Evolutionary conservation across 1,284 basidiomycete genomes (phyloP), one percentile per base, ranked within the genome.

Genomic region (Ustilago vetiveriae): DNA sequence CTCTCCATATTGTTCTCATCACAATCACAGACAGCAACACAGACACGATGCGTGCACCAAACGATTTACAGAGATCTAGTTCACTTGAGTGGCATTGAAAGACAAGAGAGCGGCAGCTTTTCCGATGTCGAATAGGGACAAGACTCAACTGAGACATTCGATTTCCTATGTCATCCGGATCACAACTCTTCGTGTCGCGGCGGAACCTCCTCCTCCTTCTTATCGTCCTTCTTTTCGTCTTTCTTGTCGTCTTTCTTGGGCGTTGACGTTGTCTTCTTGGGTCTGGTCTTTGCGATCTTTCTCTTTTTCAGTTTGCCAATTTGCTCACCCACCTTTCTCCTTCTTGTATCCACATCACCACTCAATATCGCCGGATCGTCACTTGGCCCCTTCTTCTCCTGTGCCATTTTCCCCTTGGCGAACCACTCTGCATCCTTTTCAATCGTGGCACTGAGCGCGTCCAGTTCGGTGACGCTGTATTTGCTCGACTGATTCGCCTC

Each of bases 401-500:
- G 79, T 47, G 75, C 56, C 21, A 22, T 45, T 24, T 58, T 70
- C 6, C 76, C 73, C 37, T 81, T 75, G 14, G 62, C 55, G 40
- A 82, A 79, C 82, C 82, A 83, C 23, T 71, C 62, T 7, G 32
- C 50, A 40, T 82, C 80, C 35, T 74, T 67, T 17, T 74, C 59
- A 13, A 81, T 36, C 39, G 72, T 70, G 5, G 56, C 54, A 16
- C 46, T 46, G 24, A 83, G 62, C 17, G 67, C 13, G 27, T 82
- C 79, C 9, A 83, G 65, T 53, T 83, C 82, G 13, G 77, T 60
- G 9, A 64, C 58, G 35, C 75, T 73, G 56, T 81, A 82, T 64
- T 81, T 82, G 60, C 68, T 73, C 26, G 54, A 57, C 26, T 56
- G 43, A 27, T 68, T 69, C n/a, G 51, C 45, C 37, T 59, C 89